phyloP scores from a whole-genome alignment of 225 moss, liverwort and hornwort genomes.

The Thuidium tamariscinum region DNA sequence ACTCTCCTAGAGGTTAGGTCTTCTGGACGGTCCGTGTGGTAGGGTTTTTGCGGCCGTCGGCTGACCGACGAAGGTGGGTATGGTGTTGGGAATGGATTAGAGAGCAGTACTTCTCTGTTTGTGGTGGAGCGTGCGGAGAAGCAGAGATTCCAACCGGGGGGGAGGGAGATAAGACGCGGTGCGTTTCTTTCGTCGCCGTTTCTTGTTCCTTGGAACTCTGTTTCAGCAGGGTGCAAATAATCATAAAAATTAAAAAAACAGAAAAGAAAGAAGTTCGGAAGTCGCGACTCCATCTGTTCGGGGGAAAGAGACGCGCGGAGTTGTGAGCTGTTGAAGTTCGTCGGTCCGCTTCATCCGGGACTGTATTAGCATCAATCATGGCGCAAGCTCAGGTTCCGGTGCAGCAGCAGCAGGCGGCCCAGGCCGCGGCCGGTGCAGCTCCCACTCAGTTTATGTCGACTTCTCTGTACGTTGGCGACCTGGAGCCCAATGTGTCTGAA shows the following conservation, averaged over 20 bases:
- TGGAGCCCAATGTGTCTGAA: constrained; percentile 88
- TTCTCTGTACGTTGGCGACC: constrained; percentile 85
- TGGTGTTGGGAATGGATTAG: background rate
- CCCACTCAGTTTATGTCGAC: constrained; percentile 91
- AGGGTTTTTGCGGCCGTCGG: background rate
- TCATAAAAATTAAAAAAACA: constrained; percentile 3
- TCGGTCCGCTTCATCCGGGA: background rate
- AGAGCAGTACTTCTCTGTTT: background rate
- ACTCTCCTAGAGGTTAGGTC: background rate
- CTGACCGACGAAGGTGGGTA: background rate
- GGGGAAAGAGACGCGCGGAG: background rate
- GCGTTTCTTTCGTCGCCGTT: constrained; percentile 36
- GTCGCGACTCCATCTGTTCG: background rate
- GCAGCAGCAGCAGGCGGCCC: constrained; percentile 60
- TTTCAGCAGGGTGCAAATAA: constrained; percentile 19
- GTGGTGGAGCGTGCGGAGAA: constrained; percentile 28
- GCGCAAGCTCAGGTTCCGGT: constrained; percentile 69
- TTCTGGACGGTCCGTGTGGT: background rate
- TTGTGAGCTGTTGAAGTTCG: background rate
- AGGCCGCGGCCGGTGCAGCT: constrained; percentile 53
- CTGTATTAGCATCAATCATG: constrained; percentile 20
- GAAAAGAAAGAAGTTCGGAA: background rate
- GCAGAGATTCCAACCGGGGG: constrained; percentile 50
- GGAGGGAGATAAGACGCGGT: constrained; percentile 54
- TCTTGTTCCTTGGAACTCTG: constrained; percentile 51